Evolutionary conservation across 1,284 basidiomycete species (phyloP).

Genomic region (Mycena citricolor): DNA sequence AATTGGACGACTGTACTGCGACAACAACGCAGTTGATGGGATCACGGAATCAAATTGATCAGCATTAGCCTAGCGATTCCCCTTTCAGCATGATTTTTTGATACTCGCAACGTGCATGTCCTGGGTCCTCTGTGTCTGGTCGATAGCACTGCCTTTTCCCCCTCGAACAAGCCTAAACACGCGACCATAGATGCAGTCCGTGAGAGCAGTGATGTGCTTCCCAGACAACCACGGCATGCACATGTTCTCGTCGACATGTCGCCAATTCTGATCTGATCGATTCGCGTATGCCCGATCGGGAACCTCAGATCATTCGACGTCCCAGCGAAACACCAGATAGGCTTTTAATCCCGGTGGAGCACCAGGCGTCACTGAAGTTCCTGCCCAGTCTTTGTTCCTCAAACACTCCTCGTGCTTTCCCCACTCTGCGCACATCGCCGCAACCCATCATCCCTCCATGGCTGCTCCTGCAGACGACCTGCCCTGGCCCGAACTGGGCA

Average conservation of each 20-base stretch:
- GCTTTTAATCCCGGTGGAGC: constrained; percentile 34
- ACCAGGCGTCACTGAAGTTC: constrained; percentile 27
- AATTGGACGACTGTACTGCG: constrained; percentile 2
- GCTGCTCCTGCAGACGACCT: constrained; percentile 73
- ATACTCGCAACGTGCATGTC: too few species aligned
- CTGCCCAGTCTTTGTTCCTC: constrained; percentile 31
- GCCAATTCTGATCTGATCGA: constrained; percentile 14
- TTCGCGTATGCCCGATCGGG: constrained; percentile 23
- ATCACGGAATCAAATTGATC: too few species aligned
- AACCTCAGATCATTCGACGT: neutral
- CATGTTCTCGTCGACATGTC: constrained; percentile 14
- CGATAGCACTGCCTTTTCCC: too few species aligned
- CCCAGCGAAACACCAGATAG: too few species aligned
- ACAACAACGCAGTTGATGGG: constrained; percentile 18
- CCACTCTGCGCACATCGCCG: constrained; percentile 23
- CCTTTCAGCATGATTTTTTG: constrained; percentile 17
- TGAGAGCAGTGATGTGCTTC: too few species aligned
- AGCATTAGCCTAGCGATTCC: constrained; percentile 5
- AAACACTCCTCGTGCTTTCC: constrained; percentile 18
- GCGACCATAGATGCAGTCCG: too few species aligned
- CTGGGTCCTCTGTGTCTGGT: too few species aligned
- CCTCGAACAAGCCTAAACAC: too few species aligned
- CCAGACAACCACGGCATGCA: too few species aligned
- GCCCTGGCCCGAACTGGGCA: constrained; percentile 80
- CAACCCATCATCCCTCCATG: constrained; percentile 36